Base-by-base conservation (phyloP, 164 flowering plant species). In the Piper betle region DNA sequence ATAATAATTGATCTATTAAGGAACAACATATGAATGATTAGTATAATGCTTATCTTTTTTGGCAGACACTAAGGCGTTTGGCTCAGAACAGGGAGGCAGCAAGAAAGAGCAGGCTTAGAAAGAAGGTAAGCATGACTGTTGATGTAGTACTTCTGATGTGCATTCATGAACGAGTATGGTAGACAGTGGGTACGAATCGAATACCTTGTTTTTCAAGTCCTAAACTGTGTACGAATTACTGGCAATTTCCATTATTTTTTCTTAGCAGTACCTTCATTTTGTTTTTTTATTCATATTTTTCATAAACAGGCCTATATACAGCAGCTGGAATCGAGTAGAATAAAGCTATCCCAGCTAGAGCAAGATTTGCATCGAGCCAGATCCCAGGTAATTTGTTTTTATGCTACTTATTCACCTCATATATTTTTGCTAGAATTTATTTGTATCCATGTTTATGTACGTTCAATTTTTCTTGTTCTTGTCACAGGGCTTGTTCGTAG, bases 11-110 rank as follows among this genome's bases (percentile, higher is more conserved):
- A 53, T 6, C 20, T 16, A 25, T 1, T 25, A 25, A 46, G 12
- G 50, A 46, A 46, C 10, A 12, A 46, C 15, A 5, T 15, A 46
- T 3, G 4, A 54, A n/a, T 25, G 37, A 18, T 54, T 9, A 54
- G 57, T 9, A 25, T 25, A 54, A 18, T 54, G 8, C 20, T 3
- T 25, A 20, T 6, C 20, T 18, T 63, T 33, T 67, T 39, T 43
- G 67, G 58, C 84, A 93, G 99, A 88, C 97, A 64, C 52, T 84
- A 77, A 83, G 97, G 73, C 85, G 99, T 38, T 78, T 93, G 62
- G 99, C 99, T 55, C 99, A 93, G 72, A 93, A 93, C 71, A 83
- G 99, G 78, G 99, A 93, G 72, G 99, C 99, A 63, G 99, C 99
- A 65, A 84, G 79, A 59, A 93, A 93, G 67, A 90, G 99, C 74